Evolutionary conservation across 768 basidiomycete species (phyloP).

Genomic region (Gelatoporia subvermispora): DNA sequence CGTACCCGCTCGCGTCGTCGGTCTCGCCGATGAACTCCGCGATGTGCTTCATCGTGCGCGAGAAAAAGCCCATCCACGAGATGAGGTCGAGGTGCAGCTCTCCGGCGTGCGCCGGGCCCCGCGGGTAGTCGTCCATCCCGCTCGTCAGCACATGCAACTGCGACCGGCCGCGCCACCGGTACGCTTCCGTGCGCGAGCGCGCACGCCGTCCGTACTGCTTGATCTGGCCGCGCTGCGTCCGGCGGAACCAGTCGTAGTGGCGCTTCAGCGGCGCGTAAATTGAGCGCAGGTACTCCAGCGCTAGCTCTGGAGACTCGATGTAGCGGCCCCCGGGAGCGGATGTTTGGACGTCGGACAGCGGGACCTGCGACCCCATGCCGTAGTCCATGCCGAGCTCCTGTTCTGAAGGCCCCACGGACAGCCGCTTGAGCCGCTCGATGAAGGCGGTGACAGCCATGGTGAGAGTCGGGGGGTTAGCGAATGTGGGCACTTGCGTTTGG

Average conservation of each 20-base stretch:
- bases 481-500: slow-evolving; percentile 88
- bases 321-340: slow-evolving; percentile 31
- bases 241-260: slow-evolving; percentile 96
- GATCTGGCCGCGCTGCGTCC: slow-evolving; percentile 90
- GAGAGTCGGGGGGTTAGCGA: slow-evolving; percentile 93
- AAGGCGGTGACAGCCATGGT: slow-evolving; percentile 91
- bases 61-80: slow-evolving; percentile 96
- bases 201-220: slow-evolving; percentile 83
- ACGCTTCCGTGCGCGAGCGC: slow-evolving; percentile 85
- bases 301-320: slow-evolving; percentile 56
- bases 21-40: slow-evolving; percentile 80
- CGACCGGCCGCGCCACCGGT: slow-evolving; percentile 91
- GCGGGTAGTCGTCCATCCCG: slow-evolving; percentile 95
- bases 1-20: slow-evolving; percentile 79
- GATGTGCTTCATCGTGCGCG: slow-evolving; percentile 88
- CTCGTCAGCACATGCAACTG: slow-evolving; percentile 85
- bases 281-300: slow-evolving; percentile 63
- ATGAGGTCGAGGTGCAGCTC: slow-evolving; percentile 92
- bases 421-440: slow-evolving; percentile 63
- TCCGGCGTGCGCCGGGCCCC: slow-evolving; percentile 83
- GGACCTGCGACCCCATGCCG: slow-evolving; percentile 42
- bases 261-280: slow-evolving; percentile 83
- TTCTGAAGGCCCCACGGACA: slow-evolving; percentile 42
- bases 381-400: slow-evolving; percentile 64
- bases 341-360: slow-evolving; percentile 29